Evolutionary conservation across 148 eudicot genomes (phyloP).

Genomic region (Camellia sinensis): DNA sequence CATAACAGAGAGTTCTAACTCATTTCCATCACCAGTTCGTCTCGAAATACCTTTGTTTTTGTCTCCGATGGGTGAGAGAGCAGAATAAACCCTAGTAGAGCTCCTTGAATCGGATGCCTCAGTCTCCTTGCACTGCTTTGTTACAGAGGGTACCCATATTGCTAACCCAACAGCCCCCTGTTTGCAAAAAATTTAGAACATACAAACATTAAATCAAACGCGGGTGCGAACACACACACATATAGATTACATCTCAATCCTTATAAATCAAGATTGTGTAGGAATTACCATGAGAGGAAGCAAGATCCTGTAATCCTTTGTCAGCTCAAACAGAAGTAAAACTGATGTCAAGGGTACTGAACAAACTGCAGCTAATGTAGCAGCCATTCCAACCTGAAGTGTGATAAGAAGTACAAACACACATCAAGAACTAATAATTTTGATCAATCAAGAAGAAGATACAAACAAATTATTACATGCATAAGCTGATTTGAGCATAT

Average conservation of each 20-base stretch:
- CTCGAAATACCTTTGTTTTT: slow-evolving; percentile 32
- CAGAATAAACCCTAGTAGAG: slow-evolving; percentile 53
- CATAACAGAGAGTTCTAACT: slow-evolving; percentile 71
- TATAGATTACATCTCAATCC: background rate
- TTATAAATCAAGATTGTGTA: slow-evolving; percentile 8
- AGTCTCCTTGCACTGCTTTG: slow-evolving; percentile 58
- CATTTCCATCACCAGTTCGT: slow-evolving; percentile 38
- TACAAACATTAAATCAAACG: background rate
- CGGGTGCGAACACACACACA: background rate
- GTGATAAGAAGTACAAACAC: slow-evolving; percentile 4
- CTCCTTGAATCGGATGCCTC: slow-evolving; percentile 51
- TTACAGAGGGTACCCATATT: slow-evolving; percentile 95
- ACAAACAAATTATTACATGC: background rate
- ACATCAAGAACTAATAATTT: background rate
- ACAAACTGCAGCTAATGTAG: slow-evolving; percentile 94
- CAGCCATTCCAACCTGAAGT: slow-evolving; percentile 99
- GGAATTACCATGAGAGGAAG: slow-evolving; percentile 91
- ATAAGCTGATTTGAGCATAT: background rate
- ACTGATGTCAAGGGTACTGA: slow-evolving; percentile 96
- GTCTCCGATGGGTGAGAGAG: slow-evolving; percentile 49
- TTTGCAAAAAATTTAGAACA: slow-evolving; percentile 13
- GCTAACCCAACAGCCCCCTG: slow-evolving; percentile 99
- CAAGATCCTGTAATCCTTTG: slow-evolving; percentile 91
- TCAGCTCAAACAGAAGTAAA: slow-evolving; percentile 91
- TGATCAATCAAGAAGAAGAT: background rate